A percentile compares a stretch with the other conserved stretches of the same genome.
Conservation (phyloP, 164 flowering plant genomes). For the Chimonanthus salicifolius region DNA sequence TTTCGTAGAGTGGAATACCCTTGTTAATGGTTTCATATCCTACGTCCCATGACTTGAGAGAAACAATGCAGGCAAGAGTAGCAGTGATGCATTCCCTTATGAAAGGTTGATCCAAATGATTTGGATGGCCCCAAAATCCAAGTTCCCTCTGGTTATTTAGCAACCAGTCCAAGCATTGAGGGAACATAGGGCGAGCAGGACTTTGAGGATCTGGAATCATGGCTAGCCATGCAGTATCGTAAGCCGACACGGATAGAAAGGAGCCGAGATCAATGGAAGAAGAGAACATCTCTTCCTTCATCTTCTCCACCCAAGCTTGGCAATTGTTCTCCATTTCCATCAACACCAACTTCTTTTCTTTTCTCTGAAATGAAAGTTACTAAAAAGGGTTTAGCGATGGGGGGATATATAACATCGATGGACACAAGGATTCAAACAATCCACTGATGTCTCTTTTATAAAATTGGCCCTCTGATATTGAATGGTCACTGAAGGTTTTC, state of each 20-base stretch:
- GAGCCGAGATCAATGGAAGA: constrained; percentile 13
- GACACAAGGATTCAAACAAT: no score
- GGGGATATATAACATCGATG: no score
- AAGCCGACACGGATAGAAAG: constrained; percentile 33
- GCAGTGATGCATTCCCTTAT: constrained; percentile 31
- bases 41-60: constrained; percentile 35
- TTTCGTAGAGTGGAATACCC: constrained; percentile 21
- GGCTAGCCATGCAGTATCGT: constrained; percentile 56
- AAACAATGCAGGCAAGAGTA: constrained; percentile 42
- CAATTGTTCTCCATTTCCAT: not conserved
- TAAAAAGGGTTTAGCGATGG: no score
- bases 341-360: no score
- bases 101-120: constrained; percentile 23
- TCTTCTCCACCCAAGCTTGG: not conserved
- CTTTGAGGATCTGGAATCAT: constrained; percentile 30
- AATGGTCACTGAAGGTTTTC: no score
- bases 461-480: no score
- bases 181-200: constrained; percentile 30
- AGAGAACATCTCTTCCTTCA: constrained; percentile 18
- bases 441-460: no score
- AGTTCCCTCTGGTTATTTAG: constrained; percentile 30
- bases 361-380: no score
- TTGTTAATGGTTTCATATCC: constrained; percentile 14
- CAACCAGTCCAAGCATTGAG: constrained; percentile 35
- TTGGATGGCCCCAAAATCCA: constrained; percentile 52